A percentile compares a stretch with the other conserved stretches of the same genome.
Evolutionary conservation across 805 yeast genomes (phyloP).

Genomic region (Candida railenensis): DNA sequence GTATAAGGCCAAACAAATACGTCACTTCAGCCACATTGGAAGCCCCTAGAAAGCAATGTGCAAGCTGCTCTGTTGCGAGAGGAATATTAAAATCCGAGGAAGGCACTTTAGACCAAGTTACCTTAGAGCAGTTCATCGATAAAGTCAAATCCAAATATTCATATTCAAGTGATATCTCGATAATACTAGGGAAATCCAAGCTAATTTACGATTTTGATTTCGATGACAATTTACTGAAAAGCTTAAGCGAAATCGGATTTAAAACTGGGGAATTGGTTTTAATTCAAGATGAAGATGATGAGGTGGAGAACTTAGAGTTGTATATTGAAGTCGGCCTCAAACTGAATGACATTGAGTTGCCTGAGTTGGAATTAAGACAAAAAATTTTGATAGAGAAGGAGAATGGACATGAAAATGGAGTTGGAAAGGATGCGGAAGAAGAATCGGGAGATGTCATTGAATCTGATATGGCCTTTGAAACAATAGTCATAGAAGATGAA

Average conservation of each 20-base stretch:
- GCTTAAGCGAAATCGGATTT: constrained; percentile 56
- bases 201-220: constrained; percentile 84
- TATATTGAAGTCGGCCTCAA: constrained; percentile 34
- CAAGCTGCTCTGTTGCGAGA: constrained; percentile 58
- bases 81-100: constrained; percentile 44
- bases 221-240: constrained; percentile 65
- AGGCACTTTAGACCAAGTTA: constrained; percentile 20
- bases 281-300: constrained; percentile 79
- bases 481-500: constrained; percentile 13
- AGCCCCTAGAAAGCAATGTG: constrained; percentile 69
- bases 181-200: constrained; percentile 57
- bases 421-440: constrained; percentile 2
- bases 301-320: constrained; percentile 60
- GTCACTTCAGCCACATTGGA: constrained; percentile 62
- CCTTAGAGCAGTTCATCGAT: constrained; percentile 54
- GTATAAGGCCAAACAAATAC: constrained; percentile 56
- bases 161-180: constrained; percentile 55
- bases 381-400: constrained; percentile 8
- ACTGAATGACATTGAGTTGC: constrained; percentile 9
- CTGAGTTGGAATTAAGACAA: constrained; percentile 15
- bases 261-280: constrained; percentile 60
- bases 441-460: constrained; percentile 1
- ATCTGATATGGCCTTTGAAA: constrained; percentile 1
- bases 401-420: constrained; percentile 8
- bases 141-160: constrained; percentile 47